These are phyloP conservation scores for Podospora bellae-mahoneyi DNA, from an alignment of 495 filamentous ascomycete genomes.

Conservation along the genomic window DNA sequence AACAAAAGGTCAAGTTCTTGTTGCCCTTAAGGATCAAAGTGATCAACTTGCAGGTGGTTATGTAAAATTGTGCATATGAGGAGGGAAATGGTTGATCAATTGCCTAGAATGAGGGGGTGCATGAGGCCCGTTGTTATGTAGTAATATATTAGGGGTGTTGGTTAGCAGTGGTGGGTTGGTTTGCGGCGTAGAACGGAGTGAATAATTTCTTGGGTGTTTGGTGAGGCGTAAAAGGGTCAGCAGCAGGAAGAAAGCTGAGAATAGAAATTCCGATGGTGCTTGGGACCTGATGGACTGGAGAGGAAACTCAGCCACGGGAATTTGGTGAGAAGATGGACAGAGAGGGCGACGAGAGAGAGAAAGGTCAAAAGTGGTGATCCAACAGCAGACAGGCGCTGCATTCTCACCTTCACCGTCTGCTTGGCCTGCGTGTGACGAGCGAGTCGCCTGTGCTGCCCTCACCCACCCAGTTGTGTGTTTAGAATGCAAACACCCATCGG, in stretches of 20 bases:
- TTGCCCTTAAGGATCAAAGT: neutral
- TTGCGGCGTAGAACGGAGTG: neutral
- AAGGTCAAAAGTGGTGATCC: too few relatives aligned
- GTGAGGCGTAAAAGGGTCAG: neutral
- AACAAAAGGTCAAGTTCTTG: neutral
- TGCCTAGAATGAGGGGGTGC: neutral
- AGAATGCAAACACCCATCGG: neutral
- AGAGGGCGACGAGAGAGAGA: neutral
- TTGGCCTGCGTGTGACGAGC: neutral
- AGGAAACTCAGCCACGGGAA: neutral
- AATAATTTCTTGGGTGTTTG: neutral
- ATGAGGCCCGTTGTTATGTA: constrained; percentile 1
- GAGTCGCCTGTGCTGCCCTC: neutral
- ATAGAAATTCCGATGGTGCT: neutral
- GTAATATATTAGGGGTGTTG: neutral
- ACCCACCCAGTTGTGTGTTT: neutral
- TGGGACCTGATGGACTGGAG: neutral
- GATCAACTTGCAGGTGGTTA: neutral
- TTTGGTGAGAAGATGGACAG: neutral
- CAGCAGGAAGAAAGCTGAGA: neutral
- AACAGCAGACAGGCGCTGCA: neutral
- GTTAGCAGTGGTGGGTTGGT: neutral
- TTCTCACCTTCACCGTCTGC: neutral
- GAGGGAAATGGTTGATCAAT: neutral
- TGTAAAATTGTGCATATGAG: neutral